Base-by-base conservation (phyloP, 768 basidiomycete genomes). In the Fomitopsis serialis region DNA sequence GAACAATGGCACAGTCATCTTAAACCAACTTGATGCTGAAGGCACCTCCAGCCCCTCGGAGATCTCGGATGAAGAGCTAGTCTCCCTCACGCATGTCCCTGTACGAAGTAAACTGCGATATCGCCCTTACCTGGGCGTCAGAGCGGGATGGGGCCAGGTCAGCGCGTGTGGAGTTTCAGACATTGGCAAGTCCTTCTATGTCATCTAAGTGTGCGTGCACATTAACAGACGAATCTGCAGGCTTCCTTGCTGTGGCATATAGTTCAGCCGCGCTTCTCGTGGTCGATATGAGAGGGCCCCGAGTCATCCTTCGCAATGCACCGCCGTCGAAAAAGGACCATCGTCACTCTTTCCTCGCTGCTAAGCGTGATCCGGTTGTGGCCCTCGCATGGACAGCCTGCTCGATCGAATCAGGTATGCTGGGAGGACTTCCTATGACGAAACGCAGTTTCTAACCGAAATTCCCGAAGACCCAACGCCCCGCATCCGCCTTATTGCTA, bases 211-310 rank as follows among this genome's bases (percentile, higher is more conserved):
- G 22, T n/a, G 32, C 11, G 48, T 19, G 42, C 15, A 27, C 19
- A 42, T 42, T 9, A n/a, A n/a, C 32, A 42, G 42, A 19, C 43
- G 34, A 3, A 32, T 48, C 21, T 8, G 2, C 42, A 92, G 91
- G 89, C 4, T 92, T 95, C 66, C 67, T 92, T 42, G 89, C 92
- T 1, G 75, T 84, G 2, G 82, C 85, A 2, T 91, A 87, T 64
- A 63, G 67, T 5, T 77, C 79, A 45, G 83, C 81, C 1, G 72
- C 77, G 1, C 52, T 95, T 21, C 69, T 78, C 32, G 70, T 93
- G 29, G 65, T 93, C 17, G 87, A 94, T 62, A 75, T 92, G 76
- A 77, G 89, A 22, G 86, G 81, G 1, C 90, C 91, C 1, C 76
- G 76, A 12, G 70, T 92, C 11, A 76, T 92, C 11, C 69, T 87